These are phyloP conservation scores for Hypoxylon sp. DNA, from an alignment of 2,329 filamentous ascomycete genomes.

Conservation along the genomic window DNA sequence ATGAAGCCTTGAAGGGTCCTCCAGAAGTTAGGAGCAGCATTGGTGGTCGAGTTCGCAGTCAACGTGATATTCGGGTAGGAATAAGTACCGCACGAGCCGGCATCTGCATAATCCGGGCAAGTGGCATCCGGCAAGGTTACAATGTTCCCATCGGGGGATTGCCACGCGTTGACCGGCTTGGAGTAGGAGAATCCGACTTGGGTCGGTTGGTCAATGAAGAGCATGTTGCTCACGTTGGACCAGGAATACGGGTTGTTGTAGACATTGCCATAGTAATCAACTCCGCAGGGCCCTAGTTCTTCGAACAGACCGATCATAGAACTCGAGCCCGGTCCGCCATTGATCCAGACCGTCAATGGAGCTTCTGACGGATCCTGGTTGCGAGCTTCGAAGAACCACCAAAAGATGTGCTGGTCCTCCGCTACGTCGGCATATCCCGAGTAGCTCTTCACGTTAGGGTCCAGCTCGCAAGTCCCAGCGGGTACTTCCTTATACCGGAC, in stretches of 20 bases:
- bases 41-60: slow-evolving; percentile 67
- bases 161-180: slow-evolving; percentile 53
- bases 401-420: slow-evolving; percentile 60
- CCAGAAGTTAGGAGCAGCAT: slow-evolving; percentile 72
- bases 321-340: slow-evolving; percentile 67
- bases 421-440: slow-evolving; percentile 61
- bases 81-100: slow-evolving; percentile 68
- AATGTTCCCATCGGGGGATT: slow-evolving; percentile 50
- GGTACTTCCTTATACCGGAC: slow-evolving; percentile 66
- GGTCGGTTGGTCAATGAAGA: slow-evolving; percentile 75
- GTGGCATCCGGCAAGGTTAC: slow-evolving; percentile 62
- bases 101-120: slow-evolving; percentile 65
- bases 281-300: slow-evolving; percentile 57
- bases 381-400: slow-evolving; percentile 68
- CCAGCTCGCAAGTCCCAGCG: slow-evolving; percentile 62
- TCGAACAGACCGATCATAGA: slow-evolving; percentile 71
- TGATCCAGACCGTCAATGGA: slow-evolving; percentile 67
- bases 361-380: slow-evolving; percentile 61
- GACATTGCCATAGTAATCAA: slow-evolving; percentile 61
- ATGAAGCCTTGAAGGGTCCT: slow-evolving; percentile 74
- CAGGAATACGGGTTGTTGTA: slow-evolving; percentile 71
- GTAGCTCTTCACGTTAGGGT: slow-evolving; percentile 60
- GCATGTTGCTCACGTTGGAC: slow-evolving; percentile 71
- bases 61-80: slow-evolving; percentile 65
- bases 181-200: slow-evolving; percentile 70